A percentile compares a stretch with the other conserved stretches of the same genome.
phyloP scores from a whole-genome alignment of 2,329 filamentous ascomycete species.

The Nigrograna mackinnonii region DNA sequence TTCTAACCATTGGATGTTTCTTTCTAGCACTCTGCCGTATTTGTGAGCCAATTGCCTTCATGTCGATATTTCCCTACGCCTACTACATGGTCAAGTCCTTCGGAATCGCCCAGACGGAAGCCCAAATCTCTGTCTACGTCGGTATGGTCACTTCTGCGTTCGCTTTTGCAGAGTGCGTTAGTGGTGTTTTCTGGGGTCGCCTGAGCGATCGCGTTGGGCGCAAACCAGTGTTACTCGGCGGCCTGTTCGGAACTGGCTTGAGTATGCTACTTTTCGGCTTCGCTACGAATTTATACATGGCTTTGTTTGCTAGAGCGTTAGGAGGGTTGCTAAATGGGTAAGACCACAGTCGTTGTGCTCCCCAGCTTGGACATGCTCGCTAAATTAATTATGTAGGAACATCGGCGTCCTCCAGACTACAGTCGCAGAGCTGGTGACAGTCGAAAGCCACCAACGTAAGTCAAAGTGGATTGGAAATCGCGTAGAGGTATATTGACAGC shows the following conservation, averaged over 20 bases:
- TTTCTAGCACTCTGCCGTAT: conserved; percentile 82
- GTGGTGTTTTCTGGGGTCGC: conserved; percentile 89
- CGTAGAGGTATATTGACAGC: conserved; percentile 24
- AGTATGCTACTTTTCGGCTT: conserved; percentile 95
- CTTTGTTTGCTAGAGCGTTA: conserved; percentile 83
- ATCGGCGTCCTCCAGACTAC: conserved; percentile 95
- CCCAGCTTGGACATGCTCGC: conserved; percentile 24
- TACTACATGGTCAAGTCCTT: conserved; percentile 98
- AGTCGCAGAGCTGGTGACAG: conserved; percentile 88
- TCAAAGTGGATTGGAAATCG: conserved; percentile 15
- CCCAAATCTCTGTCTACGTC: conserved; percentile 86
- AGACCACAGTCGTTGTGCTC: conserved; percentile 43
- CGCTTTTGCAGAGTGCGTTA: conserved; percentile 92
- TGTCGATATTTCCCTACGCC: conserved; percentile 98
- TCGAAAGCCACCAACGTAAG: conserved; percentile 89
- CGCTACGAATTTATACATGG: conserved; percentile 77
- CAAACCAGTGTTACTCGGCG: conserved; percentile 88
- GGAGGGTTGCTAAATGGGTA: conserved; percentile 93
- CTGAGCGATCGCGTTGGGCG: conserved; percentile 90
- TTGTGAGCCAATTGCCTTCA: conserved; percentile 98
- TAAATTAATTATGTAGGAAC: conserved; percentile 62
- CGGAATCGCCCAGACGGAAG: conserved; percentile 76
- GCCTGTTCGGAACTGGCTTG: conserved; percentile 86
- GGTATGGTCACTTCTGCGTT: conserved; percentile 97
- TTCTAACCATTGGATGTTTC: not conserved